Percentiles rank a stretch among this genome's conserved stretches.
phyloP scores from a whole-genome alignment of 2,329 filamentous ascomycete genomes.

The Zopfia rhizophila region DNA sequence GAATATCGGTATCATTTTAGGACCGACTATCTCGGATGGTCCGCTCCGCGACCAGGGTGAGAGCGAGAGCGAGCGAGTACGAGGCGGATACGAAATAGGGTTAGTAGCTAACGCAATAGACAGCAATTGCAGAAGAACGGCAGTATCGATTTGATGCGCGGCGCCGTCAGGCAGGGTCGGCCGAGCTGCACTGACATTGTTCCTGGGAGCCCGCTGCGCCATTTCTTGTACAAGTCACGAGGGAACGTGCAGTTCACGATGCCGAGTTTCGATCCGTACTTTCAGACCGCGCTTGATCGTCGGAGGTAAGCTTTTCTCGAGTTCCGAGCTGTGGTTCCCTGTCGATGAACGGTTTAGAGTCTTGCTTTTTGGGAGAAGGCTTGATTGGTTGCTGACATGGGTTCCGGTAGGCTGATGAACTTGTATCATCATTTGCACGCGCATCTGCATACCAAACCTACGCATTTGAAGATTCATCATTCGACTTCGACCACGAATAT shows the following conservation, averaged over 20 bases:
- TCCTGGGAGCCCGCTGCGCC: conserved; percentile 81
- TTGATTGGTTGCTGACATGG: no score
- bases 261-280: conserved; percentile 80
- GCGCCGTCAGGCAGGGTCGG: conserved; percentile 76
- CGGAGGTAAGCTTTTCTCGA: conserved; percentile 72
- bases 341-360: no score
- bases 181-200: conserved; percentile 78
- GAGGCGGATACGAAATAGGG: no score
- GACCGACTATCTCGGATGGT: no score
- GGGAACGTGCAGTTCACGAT: conserved; percentile 96
- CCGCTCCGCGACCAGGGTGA: no score
- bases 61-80: no score
- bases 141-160: conserved; percentile 77
- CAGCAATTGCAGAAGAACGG: conserved; percentile 80
- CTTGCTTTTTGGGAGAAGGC: no score
- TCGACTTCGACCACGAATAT: conserved; percentile 75
- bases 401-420: conserved; percentile 72
- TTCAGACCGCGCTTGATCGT: conserved; percentile 67
- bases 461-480: conserved; percentile 88
- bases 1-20: conserved; percentile 4
- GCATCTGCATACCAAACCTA: conserved; percentile 83
- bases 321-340: no score
- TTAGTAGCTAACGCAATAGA: conserved; percentile 13
- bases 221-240: conserved; percentile 96
- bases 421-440: conserved; percentile 88